Evolutionary conservation across 1,139 yeast species (phyloP).

Genomic region (Pichia sp.): DNA sequence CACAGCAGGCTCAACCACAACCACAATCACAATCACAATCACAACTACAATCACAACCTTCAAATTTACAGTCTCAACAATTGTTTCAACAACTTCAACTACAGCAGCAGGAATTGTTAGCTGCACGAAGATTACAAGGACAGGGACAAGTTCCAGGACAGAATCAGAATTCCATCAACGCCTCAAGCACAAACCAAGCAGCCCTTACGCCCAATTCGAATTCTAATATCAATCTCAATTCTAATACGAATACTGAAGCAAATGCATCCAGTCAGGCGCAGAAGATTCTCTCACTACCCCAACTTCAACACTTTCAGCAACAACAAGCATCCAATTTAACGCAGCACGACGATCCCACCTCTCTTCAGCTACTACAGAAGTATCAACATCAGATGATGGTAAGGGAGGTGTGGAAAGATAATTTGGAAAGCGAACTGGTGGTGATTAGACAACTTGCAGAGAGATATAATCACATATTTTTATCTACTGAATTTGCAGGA

Average conservation of each 20-base stretch:
- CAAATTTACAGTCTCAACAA: constrained; percentile 4
- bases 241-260: neutral
- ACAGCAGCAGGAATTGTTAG: constrained; percentile 3
- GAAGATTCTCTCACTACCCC: constrained; percentile 20
- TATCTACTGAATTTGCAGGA: constrained; percentile 93
- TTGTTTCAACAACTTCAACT: constrained; percentile 7
- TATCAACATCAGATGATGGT: constrained; percentile 37
- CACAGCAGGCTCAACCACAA: constrained; percentile 25
- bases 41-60: constrained; percentile 5
- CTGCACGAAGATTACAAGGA: constrained; percentile 2
- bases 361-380: constrained; percentile 10
- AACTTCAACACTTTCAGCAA: constrained; percentile 21
- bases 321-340: constrained; percentile 30
- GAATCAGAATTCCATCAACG: neutral
- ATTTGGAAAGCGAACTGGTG: constrained; percentile 77
- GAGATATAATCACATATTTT: constrained; percentile 67
- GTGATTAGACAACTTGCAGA: constrained; percentile 67
- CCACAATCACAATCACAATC: constrained; percentile 19
- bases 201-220: neutral
- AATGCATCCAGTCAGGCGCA: constrained; percentile 14
- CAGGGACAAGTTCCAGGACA: constrained; percentile 1
- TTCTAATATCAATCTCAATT: neutral
- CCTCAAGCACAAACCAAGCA: neutral
- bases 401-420: constrained; percentile 81
- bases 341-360: constrained; percentile 12